A percentile compares a stretch with the other conserved stretches of the same genome.
Conservation (phyloP, 352 stramenopile genomes). For the Globisporangium rhizosaccharum region DNA sequence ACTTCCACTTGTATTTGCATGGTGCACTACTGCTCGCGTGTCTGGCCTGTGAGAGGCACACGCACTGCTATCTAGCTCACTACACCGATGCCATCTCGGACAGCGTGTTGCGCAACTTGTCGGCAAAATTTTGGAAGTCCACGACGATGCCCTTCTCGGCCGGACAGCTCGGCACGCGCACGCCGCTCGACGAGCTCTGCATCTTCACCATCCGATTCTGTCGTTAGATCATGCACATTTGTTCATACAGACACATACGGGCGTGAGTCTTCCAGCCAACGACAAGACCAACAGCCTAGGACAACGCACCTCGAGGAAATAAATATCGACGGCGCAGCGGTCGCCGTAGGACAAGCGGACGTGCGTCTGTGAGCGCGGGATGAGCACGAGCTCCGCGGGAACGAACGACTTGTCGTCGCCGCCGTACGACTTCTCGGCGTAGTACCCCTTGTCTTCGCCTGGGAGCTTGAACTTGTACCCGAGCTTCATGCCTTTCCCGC, state of each 20-base stretch:
- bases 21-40: no score
- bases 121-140: constrained; percentile 74
- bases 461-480: constrained; percentile 86
- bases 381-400: constrained; percentile 74
- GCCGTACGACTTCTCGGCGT: constrained; percentile 79
- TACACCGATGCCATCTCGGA: constrained; percentile 85
- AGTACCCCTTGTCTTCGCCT: constrained; percentile 81
- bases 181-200: constrained; percentile 70
- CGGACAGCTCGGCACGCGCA: constrained; percentile 71
- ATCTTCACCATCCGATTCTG: constrained; percentile 84
- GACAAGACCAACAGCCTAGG: not conserved
- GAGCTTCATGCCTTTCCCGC: constrained; percentile 82
- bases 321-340: constrained; percentile 87
- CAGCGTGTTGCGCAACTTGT: constrained; percentile 77
- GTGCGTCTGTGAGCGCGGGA: constrained; percentile 80
- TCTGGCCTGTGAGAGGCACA: no score
- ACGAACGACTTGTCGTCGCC: constrained; percentile 86
- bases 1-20: no score
- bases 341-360: constrained; percentile 81
- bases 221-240: not conserved
- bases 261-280: not conserved
- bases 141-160: constrained; percentile 65
- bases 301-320: constrained; percentile 78
- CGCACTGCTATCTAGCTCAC: not conserved
- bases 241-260: not conserved